Evolutionary conservation across 179 eudicot species (phyloP).

Genomic region (Beta lomatogona): DNA sequence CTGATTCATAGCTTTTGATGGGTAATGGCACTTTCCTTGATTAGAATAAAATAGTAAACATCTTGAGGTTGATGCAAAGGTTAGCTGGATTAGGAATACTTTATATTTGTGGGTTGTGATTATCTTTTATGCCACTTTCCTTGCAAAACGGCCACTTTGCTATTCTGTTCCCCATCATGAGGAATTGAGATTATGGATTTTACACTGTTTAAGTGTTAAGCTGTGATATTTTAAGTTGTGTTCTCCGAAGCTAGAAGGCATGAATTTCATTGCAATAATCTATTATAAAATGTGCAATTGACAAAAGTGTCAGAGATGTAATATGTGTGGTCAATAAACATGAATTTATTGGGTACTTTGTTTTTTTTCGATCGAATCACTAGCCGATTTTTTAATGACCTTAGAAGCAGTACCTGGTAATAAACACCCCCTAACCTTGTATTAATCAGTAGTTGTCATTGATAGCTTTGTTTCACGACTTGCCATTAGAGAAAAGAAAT

Average conservation of each 20-base stretch:
- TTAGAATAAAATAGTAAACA: not conserved
- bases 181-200: conserved; percentile 9
- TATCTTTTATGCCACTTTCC: not conserved
- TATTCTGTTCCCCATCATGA: conserved; percentile 29
- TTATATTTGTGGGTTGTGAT: conserved; percentile 5
- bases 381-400: too few species aligned
- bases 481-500: too few species aligned
- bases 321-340: not conserved
- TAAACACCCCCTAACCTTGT: too few species aligned
- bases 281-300: not conserved
- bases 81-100: conserved; percentile 26
- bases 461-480: too few species aligned
- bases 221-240: not conserved
- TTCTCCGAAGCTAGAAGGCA: conserved; percentile 14
- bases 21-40: not conserved
- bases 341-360: too few species aligned
- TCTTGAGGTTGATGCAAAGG: conserved; percentile 12
- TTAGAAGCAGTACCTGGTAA: too few species aligned
- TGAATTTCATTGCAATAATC: not conserved
- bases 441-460: too few species aligned
- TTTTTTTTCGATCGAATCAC: too few species aligned
- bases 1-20: conserved; percentile 26
- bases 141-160: not conserved
- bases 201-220: not conserved
- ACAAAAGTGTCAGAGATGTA: not conserved